Evolutionary conservation across 352 stramenopile genomes (phyloP).

Genomic region (Blastocystis sp.): DNA sequence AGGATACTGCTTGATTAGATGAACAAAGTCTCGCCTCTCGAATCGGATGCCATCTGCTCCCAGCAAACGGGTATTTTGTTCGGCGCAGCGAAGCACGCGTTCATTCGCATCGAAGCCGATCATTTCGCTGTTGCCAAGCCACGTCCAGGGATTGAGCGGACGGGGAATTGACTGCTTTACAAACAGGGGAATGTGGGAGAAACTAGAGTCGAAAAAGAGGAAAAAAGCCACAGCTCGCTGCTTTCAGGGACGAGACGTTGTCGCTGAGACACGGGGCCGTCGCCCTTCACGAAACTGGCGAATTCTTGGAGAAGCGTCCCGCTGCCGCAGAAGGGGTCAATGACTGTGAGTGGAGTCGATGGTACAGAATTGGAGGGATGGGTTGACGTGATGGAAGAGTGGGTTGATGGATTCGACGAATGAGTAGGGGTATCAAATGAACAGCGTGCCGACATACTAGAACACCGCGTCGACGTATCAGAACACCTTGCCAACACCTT

Average conservation of each 20-base stretch:
- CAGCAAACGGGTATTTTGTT: not conserved
- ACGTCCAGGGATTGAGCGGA: not conserved
- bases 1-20: not conserved
- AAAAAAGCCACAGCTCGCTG: not conserved
- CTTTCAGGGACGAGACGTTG: not conserved
- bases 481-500: no score
- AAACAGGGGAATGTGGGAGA: no score
- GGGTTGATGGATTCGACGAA: not conserved
- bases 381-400: no score
- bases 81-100: not conserved
- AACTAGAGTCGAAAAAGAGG: not conserved
- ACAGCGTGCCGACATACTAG: no score
- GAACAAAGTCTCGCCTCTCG: not conserved
- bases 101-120: not conserved
- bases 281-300: not conserved
- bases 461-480: no score
- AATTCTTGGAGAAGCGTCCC: constrained; percentile 22
- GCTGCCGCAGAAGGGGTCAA: constrained; percentile 22
- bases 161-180: not conserved
- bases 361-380: no score
- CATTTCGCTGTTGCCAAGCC: no score
- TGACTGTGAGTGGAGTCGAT: not conserved
- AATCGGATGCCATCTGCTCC: not conserved
- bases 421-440: no score
- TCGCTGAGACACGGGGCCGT: not conserved